phyloP scores from a whole-genome alignment of 176 grass and related monocot species.

The Elymus sibiricus region DNA sequence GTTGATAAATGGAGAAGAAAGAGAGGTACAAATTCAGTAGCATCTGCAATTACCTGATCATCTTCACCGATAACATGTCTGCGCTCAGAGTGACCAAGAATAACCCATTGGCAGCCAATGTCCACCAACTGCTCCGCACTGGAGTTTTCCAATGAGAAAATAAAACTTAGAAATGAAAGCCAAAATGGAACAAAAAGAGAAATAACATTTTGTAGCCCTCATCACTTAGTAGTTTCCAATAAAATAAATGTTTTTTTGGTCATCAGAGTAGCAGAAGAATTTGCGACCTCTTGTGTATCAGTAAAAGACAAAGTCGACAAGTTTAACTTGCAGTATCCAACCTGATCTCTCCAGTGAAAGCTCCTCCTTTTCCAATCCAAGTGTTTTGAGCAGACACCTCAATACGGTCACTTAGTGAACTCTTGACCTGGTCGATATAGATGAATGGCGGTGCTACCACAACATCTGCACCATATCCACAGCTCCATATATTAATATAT shows the following conservation, averaged over 20 bases:
- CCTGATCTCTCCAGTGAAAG: constrained; percentile 98
- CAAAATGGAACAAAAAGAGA: background rate
- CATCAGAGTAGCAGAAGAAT: background rate
- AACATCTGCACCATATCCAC: constrained; percentile 72
- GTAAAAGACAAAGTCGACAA: background rate
- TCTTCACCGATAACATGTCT: constrained; percentile 89
- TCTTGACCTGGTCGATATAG: constrained; percentile 90
- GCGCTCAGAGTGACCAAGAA: constrained; percentile 94
- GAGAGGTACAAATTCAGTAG: background rate
- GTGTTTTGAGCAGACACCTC: constrained; percentile 90
- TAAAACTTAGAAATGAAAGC: constrained; percentile 13
- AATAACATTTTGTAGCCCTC: background rate
- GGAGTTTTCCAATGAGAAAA: constrained; percentile 16
- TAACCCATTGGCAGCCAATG: constrained; percentile 91
- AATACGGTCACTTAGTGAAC: constrained; percentile 62
- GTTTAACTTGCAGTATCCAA: constrained; percentile 11
- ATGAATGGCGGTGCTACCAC: constrained; percentile 89
- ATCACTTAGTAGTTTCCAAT: background rate
- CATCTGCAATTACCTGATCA: constrained; percentile 54
- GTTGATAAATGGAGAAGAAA: background rate
- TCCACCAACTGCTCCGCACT: constrained; percentile 91
- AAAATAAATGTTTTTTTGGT: background rate
- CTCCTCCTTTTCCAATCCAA: constrained; percentile 95
- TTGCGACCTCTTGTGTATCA: background rate
- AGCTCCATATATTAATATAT: constrained; percentile 12